A percentile compares a stretch with the other conserved stretches of the same genome.
These are phyloP conservation scores for Phellinidium pouzarii DNA, from an alignment of 1,284 basidiomycete genomes.

Conservation along the genomic window DNA sequence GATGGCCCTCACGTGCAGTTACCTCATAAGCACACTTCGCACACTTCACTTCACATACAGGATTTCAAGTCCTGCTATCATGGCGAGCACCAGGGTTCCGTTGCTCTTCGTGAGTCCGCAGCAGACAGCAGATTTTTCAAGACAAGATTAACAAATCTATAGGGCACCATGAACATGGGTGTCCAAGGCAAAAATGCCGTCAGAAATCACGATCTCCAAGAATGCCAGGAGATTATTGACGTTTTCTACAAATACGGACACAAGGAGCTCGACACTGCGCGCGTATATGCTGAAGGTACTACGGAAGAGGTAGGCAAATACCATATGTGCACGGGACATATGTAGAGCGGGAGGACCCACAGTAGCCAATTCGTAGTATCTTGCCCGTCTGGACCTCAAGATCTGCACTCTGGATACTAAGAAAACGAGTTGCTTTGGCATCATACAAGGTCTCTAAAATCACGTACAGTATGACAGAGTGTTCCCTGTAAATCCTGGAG, in stretches of 20 bases:
- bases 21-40: too few relatives aligned
- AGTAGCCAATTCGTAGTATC: conserved; percentile 25
- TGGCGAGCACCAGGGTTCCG: conserved; percentile 28
- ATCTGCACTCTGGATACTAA: conserved; percentile 45
- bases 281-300: conserved; percentile 43
- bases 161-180: conserved; percentile 49
- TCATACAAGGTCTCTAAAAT: neutral
- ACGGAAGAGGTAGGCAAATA: conserved; percentile 37
- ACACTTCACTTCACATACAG: too few relatives aligned
- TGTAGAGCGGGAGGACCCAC: neutral
- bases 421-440: conserved; percentile 21
- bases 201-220: conserved; percentile 31
- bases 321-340: neutral
- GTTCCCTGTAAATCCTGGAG: conserved; percentile 35
- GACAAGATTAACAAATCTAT: neutral
- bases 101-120: conserved; percentile 31
- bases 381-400: conserved; percentile 38
- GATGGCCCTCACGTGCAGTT: too few relatives aligned
- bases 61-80: too few relatives aligned
- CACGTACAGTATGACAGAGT: conserved; percentile 27
- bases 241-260: conserved; percentile 38
- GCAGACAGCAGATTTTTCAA: neutral
- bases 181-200: conserved; percentile 37
- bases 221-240: conserved; percentile 42
- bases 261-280: conserved; percentile 43